Base-by-base conservation (phyloP, 768 basidiomycete species). In the Xanthoconium purpureum region DNA sequence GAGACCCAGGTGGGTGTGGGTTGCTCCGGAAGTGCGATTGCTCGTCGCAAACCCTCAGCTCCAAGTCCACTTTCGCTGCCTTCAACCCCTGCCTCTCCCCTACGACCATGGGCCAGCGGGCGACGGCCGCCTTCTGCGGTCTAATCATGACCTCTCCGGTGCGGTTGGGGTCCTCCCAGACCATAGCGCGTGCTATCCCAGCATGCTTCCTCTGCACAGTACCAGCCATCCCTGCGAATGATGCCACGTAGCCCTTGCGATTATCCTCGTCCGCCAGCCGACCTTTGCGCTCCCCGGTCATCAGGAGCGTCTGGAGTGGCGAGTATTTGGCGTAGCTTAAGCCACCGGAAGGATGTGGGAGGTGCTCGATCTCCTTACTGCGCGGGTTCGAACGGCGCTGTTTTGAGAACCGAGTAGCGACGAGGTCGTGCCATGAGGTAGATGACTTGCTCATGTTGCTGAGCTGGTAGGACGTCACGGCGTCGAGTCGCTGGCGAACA, bases 311-410 rank as follows among this genome's bases (percentile, higher is more conserved):
- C 51, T 89, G 85, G 47, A 91, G 71, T 7, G 58, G 50, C 7
- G 86, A 76, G 36, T 80, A 76, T 39, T 75, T 73, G 3, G 81
- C 69, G 68, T 92, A 93, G 44, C 75, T 72, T 40, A 91, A 76
- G 4, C 81, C 91, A 38, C 78, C 89, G 37, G 71, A 76, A 29
- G 73, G 77, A 61, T 92, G 91, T 0, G 88, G 88, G 53, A 81
- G 76, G 42, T 80, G 84, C 57, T 84, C 82, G 58, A 92, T 84
- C 39, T 63, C 61, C 50, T 59, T 72, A 37, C 55, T 68, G 20
- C 61, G 58, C 8, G 69, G 56, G 44, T 69, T 54, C 32, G 61
- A 58, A 4, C 71, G 62, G 15, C 69, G 56, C n/a, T 29, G 56
- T 64, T 69, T 52, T 40, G 67, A 54, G 50, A 67, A 18, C 48